Conservation (phyloP, 1,284 basidiomycete genomes). For the Trichosporon sp. region DNA sequence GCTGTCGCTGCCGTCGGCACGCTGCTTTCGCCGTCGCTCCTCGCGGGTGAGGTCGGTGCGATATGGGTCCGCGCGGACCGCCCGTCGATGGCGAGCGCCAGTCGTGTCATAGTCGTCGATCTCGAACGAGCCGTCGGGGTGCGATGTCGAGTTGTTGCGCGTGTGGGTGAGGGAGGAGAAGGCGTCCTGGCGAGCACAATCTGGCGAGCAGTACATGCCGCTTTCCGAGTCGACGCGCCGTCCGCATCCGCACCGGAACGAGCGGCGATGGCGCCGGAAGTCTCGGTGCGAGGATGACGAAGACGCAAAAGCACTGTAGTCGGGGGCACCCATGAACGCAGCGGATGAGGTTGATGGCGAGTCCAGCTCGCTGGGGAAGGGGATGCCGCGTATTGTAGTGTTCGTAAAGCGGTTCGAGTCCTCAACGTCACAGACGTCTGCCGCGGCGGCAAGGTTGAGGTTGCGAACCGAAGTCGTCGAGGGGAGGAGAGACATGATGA, state of each 20-base stretch:
- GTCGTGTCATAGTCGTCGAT: constrained; percentile 12
- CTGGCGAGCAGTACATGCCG: constrained; percentile 44
- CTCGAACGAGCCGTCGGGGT: constrained; percentile 19
- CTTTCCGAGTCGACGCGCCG: constrained; percentile 25
- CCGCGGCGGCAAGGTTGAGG: not conserved
- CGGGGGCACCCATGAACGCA: constrained; percentile 2
- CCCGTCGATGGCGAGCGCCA: constrained; percentile 16
- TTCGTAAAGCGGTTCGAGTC: constrained; percentile 5
- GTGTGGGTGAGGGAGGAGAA: constrained; percentile 45
- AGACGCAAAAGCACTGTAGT: not conserved
- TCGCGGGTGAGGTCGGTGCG: constrained; percentile 26
- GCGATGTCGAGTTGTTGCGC: constrained; percentile 17
- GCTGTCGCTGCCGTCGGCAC: constrained; percentile 29
- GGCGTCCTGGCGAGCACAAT: constrained; percentile 44
- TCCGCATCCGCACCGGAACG: constrained; percentile 25
- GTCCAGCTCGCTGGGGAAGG: constrained; percentile 10
- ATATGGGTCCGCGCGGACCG: not conserved
- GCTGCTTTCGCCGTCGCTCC: constrained; percentile 29
- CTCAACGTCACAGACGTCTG: constrained; percentile 6
- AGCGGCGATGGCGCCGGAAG: constrained; percentile 2
- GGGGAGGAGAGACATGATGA: not conserved
- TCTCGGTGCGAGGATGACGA: not conserved
- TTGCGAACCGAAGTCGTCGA: constrained; percentile 1
- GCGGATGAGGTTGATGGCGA: constrained; percentile 3
- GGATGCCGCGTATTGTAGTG: constrained; percentile 6